Conservation (phyloP, 2,329 filamentous ascomycete species). For the Colletotrichum somersetense region DNA sequence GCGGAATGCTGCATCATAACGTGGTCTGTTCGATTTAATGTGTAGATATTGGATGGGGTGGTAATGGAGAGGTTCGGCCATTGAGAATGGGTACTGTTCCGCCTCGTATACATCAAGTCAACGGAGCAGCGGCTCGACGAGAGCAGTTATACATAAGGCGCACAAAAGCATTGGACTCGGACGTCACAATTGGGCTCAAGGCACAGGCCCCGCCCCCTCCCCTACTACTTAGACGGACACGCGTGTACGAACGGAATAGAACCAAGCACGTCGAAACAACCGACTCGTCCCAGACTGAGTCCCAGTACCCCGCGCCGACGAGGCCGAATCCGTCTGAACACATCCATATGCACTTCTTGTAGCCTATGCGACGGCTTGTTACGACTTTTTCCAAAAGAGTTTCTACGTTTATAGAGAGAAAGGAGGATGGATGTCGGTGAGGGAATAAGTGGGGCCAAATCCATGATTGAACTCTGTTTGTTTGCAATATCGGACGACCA, state of each 20-base stretch:
- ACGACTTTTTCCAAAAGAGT: too few species aligned
- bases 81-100: not conserved
- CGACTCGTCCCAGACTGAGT: not conserved
- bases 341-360: not conserved
- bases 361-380: not conserved
- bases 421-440: too few species aligned
- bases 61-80: not conserved
- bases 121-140: not conserved
- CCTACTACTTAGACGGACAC: not conserved
- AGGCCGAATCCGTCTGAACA: not conserved
- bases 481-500: constrained; percentile 1
- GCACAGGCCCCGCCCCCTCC: not conserved
- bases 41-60: not conserved
- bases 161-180: not conserved
- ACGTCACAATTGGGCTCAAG: not conserved
- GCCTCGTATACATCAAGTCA: not conserved
- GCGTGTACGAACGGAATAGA: not conserved
- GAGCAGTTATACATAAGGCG: not conserved
- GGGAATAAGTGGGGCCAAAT: too few species aligned
- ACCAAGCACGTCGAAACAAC: not conserved
- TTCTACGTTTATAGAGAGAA: too few species aligned
- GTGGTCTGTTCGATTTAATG: not conserved
- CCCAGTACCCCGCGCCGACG: not conserved
- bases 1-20: not conserved
- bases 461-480: not conserved